Evolutionary conservation across 768 basidiomycete genomes (phyloP), one percentile per base, ranked within the genome.

Genomic region (Suillus subluteus): DNA sequence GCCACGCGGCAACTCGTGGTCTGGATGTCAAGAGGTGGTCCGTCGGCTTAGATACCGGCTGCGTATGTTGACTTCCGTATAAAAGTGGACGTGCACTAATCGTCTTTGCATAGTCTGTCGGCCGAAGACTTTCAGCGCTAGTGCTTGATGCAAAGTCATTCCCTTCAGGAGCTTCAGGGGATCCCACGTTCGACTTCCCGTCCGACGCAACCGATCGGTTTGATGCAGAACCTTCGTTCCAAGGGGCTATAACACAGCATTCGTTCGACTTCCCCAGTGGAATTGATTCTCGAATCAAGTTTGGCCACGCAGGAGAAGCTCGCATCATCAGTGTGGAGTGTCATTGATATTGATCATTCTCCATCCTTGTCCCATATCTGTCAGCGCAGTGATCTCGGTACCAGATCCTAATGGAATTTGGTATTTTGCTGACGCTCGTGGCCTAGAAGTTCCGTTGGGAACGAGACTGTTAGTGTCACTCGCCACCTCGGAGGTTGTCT

Each of bases 11-110:
- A 6, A 80, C 84, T 4, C 83, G 92, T 35, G 93, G 92, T 15
- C 82, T 98, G 15, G 94, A 96, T 74, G 76, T 95, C 69, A 90
- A 91, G 68, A 83, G 91, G 26, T 97, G 91, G 91, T 87, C 89
- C 3, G 79, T 95, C 67, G 96, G 96, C 2, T 56, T 56, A 43
- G 96, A 99, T 75, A 85, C 91, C 0, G 96, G 93, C 9, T 97
- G 95, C 73, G 92, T 95, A 75, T 74, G 89, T 81, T 43, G 55
- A 62, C 44, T 37, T 15, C 1, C 44, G 32, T 43, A 54, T 23
- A 35, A 32, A 54, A 56, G 18, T 26, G 8, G 16, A 32, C 40
- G 56, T 32, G n/a, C 58, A 35, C 13, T 58, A 32, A 66, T 43
- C 8, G 37, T 35, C 50, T 23, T 61, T 43, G n/a, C 65, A 50